These are phyloP conservation scores for Wallacemonas rigidus DNA, from an alignment of 208 protist genomes.

Conservation along the genomic window DNA sequence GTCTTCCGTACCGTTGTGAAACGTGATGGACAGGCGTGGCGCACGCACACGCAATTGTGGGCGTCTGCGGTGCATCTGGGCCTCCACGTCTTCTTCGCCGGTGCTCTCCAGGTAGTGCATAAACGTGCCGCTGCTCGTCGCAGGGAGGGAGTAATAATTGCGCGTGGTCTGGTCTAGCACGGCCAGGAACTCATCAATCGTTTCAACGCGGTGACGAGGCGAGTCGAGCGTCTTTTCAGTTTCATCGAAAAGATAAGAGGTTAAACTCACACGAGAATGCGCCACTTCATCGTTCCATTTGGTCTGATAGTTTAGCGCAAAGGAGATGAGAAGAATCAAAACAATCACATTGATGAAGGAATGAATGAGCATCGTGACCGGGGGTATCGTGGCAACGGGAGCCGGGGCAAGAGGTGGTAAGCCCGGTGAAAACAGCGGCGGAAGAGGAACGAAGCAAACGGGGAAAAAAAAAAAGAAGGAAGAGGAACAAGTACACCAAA, in stretches of 20 bases:
- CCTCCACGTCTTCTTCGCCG: conserved; percentile 1
- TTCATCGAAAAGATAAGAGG: conserved; percentile 42
- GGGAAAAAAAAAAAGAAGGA: not conserved
- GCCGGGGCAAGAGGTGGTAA: too few relatives aligned
- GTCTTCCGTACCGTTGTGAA: conserved; percentile 33
- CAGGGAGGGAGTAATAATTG: conserved; percentile 46
- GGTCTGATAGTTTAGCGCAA: conserved; percentile 52
- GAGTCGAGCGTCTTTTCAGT: conserved; percentile 26
- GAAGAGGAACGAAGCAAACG: not conserved
- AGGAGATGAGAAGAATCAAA: conserved; percentile 35
- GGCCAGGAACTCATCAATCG: conserved; percentile 50
- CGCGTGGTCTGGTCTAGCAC: conserved; percentile 36
- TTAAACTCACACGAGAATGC: conserved; percentile 40
- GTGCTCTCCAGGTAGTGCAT: conserved; percentile 51
- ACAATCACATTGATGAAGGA: conserved; percentile 36
- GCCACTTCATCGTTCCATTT: conserved; percentile 40
- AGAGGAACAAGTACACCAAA: not conserved
- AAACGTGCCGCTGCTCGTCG: conserved; percentile 43
- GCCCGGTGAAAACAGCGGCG: too few relatives aligned
- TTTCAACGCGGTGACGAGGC: conserved; percentile 35
- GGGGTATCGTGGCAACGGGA: too few relatives aligned
- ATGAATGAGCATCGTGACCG: conserved; percentile 33
- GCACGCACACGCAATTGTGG: conserved; percentile 1
- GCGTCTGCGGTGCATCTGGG: conserved; percentile 23
- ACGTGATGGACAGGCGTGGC: conserved; percentile 33